Percentiles rank a stretch among this genome's conserved stretches.
Conservation (phyloP, 495 filamentous ascomycete species). For the Penicillium manginii region DNA sequence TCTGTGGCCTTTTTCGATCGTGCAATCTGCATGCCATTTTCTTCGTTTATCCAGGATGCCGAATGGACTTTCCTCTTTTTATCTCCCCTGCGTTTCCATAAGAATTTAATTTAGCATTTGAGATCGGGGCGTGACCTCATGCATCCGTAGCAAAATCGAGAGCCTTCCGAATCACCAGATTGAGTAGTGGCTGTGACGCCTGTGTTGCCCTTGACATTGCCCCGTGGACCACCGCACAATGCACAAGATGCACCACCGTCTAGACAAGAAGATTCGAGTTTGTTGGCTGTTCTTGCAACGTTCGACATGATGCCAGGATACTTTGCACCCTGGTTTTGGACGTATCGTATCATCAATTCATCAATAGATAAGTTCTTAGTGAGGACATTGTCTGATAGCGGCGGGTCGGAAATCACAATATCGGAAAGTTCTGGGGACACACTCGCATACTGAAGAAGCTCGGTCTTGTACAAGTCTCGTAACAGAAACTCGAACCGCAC, state of each 20-base stretch:
- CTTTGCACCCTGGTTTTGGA: conserved; percentile 80
- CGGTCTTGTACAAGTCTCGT: conserved; percentile 80
- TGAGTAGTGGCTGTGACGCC: conserved; percentile 30
- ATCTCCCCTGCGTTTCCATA: conserved; percentile 7
- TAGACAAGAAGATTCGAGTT: conserved; percentile 54
- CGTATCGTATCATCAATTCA: conserved; percentile 85
- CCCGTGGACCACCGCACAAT: conserved; percentile 49
- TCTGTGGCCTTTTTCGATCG: conserved; percentile 18
- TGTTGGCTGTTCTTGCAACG: conserved; percentile 84
- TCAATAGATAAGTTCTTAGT: conserved; percentile 80
- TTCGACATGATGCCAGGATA: conserved; percentile 94
- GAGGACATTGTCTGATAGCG: conserved; percentile 51
- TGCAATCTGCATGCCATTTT: not conserved
- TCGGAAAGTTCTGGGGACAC: conserved; percentile 56
- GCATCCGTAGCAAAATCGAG: conserved; percentile 62
- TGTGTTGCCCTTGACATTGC: conserved; percentile 34
- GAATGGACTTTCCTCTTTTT: not conserved
- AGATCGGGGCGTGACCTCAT: conserved; percentile 49
- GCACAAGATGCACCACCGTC: conserved; percentile 29
- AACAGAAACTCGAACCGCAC: conserved; percentile 69
- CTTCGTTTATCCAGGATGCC: not conserved
- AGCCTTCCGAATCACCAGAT: conserved; percentile 19
- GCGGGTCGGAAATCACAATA: conserved; percentile 49
- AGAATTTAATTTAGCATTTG: conserved; percentile 52
- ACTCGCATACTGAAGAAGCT: conserved; percentile 66